Base-by-base conservation (phyloP, 345 rosid species). In the Rhodamnia rubescens region DNA sequence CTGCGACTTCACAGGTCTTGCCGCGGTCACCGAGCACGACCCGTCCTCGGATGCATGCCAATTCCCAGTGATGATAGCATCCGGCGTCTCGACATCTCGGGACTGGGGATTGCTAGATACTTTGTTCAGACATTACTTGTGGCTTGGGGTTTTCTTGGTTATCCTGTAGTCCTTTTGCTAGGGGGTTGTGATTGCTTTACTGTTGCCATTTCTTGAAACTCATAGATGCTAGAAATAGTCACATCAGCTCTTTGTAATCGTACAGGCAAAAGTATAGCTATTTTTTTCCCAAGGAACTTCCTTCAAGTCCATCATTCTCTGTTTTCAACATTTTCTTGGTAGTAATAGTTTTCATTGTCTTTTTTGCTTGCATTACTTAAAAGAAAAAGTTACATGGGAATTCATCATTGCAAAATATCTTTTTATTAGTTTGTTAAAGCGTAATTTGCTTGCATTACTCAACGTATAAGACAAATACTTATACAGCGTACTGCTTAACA, bases 1-100 rank as follows among this genome's bases (percentile, higher is more conserved):
- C 90, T 95, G 98, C 57, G 96, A 95, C 84, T 95, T 95, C 92
- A 82, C 89, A 53, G 95, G 93, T 40, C 84, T 94, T 88, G 97
- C 93, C 61, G 44, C 55, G 83, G 83, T 93, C 40, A 92, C 96
- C 0, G 90, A 90, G 55, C 84, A 88, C 49, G 90, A 95, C 87
- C 97, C 98, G 1, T 95, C 98, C 40, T 92, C 92, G 42, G 94
- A 85, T 16, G 80, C 81, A 15, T 95, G 98, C 84, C 87, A 87
- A 88, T 95, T 95, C 53, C 98, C 95, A 24, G 74, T 93, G 24
- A 94, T 95, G 97, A 92, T 93, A 83, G 90, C 88, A 44, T 82
- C 83, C 18, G 94, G 87, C 27, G 6, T 81, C 21, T 86, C 93
- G 26, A 59, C 16, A 6, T 18, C 40, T 32, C 29, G 50, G 52